Evolutionary conservation across 1,284 basidiomycete species (phyloP), one percentile per base, ranked within the genome.

Genomic region (Cystobasidium sp.): DNA sequence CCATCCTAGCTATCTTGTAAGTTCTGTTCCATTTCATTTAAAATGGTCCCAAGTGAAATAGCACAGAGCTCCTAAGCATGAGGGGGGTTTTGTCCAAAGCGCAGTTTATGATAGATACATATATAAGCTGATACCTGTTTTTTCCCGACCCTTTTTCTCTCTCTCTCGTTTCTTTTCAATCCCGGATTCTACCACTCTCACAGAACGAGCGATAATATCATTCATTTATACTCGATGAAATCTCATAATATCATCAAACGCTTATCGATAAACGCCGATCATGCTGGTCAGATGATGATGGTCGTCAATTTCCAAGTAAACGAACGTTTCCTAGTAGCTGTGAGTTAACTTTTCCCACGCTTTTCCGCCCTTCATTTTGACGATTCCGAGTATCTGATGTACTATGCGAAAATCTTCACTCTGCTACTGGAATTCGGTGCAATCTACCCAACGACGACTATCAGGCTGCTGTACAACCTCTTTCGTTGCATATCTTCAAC

Each of bases 401-500:
- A 31, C 31, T 31, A 31, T 31, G 31, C 31, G 31, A 31, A 31
- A 31, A 47, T 43, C 41, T 62, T 43, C 4, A 6, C 14, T 62
- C 59, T 16, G 46, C 46, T 49, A 14, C 46, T n/a, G 12, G 12
- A 12, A 49, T n/a, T 6, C 46, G n/a, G 14, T 1, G 14, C n/a
- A n/a, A 12, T 49, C 6, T 3, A 49, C n/a, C n/a, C 46, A 14
- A 31, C 31, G 5, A 31, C 31, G 5, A 31, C 5, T 51, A 44
- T 18, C 37, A 71, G 69, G 58, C 69, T 49, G 14, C 46, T 31
- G 51, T 55, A 20, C 16, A 71, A n/a, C 70, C 70, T 20, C 51
- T 62, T 14, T 31, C 52, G 20, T 52, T 73, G n/a, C 63, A 55
- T 31, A 51, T 73, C n/a, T 58, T 37, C 22, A 44, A 22, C 22